Evolutionary conservation across 208 protist species (phyloP), one percentile per base, ranked within the genome.

Genomic region (Acanthamoeba royreba): DNA sequence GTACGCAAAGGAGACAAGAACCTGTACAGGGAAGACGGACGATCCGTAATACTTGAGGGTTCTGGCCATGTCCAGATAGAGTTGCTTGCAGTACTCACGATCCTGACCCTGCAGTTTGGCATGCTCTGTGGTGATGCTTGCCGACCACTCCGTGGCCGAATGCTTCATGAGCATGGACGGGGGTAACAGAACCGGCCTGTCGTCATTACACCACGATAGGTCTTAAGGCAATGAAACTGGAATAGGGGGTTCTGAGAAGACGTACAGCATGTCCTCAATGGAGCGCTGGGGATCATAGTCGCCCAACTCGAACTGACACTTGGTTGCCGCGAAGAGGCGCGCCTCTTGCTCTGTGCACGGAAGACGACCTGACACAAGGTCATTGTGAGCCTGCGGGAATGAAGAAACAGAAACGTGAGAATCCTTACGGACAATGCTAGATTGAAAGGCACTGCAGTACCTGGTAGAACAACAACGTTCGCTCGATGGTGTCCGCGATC

Each of bases 231-330:
- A n/a, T n/a, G n/a, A n/a, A n/a, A n/a, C n/a, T n/a, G n/a, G n/a
- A n/a, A n/a, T n/a, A n/a, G n/a, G n/a, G n/a, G n/a, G n/a, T n/a
- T n/a, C n/a, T n/a, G 28, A n/a, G 83, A 40, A 45, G 49, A 58
- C 53, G 4, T 77, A 92, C 86, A 92, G 52, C 43, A 79, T 66
- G 22, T 92, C 55, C 2, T 92, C 58, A 31, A 92, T 74, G 4
- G 49, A 43, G 7, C 52, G 58, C 22, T 45, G 25, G 4, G 86
- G 58, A 47, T 92, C 86, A 17, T 42, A 92, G 86, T 92, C 58
- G 40, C 86, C 86, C 40, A 92, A 45, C 52, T 92, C 86, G 86
- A 77, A 92, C 86, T 92, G 86, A 40, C 49, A 92, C 61, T 92
- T 92, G 28, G 58, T 66, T 4, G 86, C 86, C 4, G 86, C 86